Conservation (phyloP, 2,329 filamentous ascomycete species). For the Neurospora sp. region DNA sequence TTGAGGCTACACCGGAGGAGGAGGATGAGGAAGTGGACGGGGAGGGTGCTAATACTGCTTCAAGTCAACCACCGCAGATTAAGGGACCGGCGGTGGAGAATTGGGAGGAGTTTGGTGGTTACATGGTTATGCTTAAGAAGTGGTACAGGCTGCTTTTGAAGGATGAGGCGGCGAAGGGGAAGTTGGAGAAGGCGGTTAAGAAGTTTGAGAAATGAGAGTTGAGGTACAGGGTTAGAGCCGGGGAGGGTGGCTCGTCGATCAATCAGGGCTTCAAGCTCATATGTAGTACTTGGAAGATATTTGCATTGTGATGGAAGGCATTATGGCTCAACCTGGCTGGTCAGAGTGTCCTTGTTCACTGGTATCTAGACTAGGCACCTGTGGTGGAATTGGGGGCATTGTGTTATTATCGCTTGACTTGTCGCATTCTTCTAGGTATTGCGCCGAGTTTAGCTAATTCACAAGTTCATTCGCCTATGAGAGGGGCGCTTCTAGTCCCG, state of each 20-base stretch:
- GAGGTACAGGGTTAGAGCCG: neutral
- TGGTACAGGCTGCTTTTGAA: slow-evolving; percentile 35
- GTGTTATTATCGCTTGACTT: neutral
- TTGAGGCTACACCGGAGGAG: slow-evolving; percentile 29
- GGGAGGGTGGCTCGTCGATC: neutral
- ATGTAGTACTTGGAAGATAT: neutral
- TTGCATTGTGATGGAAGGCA: neutral
- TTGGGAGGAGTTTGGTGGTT: slow-evolving; percentile 36
- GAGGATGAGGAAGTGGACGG: neutral
- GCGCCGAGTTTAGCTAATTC: neutral
- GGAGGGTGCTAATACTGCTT: neutral
- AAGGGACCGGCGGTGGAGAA: slow-evolving; percentile 51
- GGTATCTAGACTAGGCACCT: neutral
- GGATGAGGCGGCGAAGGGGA: slow-evolving; percentile 34
- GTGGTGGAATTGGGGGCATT: neutral
- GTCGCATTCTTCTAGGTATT: neutral
- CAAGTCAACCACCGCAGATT: slow-evolving; percentile 35
- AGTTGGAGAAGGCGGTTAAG: slow-evolving; percentile 38
- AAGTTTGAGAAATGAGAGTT: slow-evolving; percentile 19
- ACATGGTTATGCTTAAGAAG: slow-evolving; percentile 36
- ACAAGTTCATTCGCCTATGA: neutral
- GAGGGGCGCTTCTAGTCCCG: too few species aligned
- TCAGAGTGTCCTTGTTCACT: neutral
- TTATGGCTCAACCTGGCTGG: neutral
- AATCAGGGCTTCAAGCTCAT: neutral